phyloP scores from a whole-genome alignment of 805 yeast genomes.

The Cyberlindnera euphorbiiphila region DNA sequence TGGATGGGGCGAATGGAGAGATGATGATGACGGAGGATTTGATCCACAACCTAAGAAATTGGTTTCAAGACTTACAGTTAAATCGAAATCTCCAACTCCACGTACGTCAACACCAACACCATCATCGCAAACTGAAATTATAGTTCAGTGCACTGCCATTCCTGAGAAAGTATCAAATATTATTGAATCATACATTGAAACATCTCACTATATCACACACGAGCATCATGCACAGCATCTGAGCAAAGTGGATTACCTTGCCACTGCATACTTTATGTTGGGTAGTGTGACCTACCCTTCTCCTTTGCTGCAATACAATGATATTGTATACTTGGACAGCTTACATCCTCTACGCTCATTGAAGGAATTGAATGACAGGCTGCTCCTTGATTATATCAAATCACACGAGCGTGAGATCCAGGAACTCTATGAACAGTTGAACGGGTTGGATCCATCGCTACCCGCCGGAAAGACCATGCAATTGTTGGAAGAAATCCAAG shows the following conservation, averaged over 20 bases:
- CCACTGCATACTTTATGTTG: constrained; percentile 18
- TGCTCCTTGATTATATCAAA: constrained; percentile 13
- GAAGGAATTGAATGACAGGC: constrained; percentile 40
- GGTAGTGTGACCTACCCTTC: constrained; percentile 15
- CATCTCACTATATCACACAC: constrained; percentile 9
- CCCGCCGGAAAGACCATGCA: constrained; percentile 13
- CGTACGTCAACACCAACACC: constrained; percentile 10
- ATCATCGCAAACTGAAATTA: neutral
- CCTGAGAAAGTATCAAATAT: constrained; percentile 15
- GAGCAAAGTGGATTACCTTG: constrained; percentile 18
- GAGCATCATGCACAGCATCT: constrained; percentile 14
- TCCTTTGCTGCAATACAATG: constrained; percentile 21
- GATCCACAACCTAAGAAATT: constrained; percentile 14
- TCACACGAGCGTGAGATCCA: constrained; percentile 12
- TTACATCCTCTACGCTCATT: constrained; percentile 24
- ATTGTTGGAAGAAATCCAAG: constrained; percentile 16
- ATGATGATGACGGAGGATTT: constrained; percentile 15
- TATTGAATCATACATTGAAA: constrained; percentile 17
- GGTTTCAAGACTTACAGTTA: constrained; percentile 20
- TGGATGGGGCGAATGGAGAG: constrained; percentile 26
- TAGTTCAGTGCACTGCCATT: constrained; percentile 10
- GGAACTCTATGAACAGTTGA: constrained; percentile 6
- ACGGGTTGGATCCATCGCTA: constrained; percentile 22
- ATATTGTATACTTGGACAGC: constrained; percentile 12
- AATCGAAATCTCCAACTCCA: constrained; percentile 14